phyloP scores from a whole-genome alignment of 1,284 basidiomycete genomes.

The Xanthoconium separans region DNA sequence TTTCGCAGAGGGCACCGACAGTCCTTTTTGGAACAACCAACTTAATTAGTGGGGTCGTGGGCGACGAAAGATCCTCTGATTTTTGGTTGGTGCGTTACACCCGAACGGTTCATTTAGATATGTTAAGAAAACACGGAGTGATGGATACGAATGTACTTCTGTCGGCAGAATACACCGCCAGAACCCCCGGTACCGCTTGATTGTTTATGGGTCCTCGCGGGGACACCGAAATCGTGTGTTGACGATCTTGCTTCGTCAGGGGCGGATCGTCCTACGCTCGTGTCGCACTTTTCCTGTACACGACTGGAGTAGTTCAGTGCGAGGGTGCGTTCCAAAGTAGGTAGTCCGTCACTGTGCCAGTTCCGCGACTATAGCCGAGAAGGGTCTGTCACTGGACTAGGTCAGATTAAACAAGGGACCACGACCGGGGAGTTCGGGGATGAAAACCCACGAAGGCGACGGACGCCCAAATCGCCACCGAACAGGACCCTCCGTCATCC shows the following conservation, averaged over 20 bases:
- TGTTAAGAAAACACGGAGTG: background rate
- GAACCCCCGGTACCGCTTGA: background rate
- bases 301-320: background rate
- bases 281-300: background rate
- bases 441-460: constrained; percentile 14
- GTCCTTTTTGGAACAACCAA: background rate
- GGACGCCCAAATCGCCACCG: constrained; percentile 18
- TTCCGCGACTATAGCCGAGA: constrained; percentile 6
- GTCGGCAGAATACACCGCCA: background rate
- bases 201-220: background rate
- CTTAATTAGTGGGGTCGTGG: background rate
- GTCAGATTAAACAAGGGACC: constrained; percentile 1
- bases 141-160: background rate
- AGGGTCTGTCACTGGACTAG: background rate
- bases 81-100: background rate
- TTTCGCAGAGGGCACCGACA: background rate
- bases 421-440: constrained; percentile 15
- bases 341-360: background rate
- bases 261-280: constrained; percentile 16
- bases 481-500: constrained; percentile 9
- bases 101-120: background rate
- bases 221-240: background rate
- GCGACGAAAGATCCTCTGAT: background rate
- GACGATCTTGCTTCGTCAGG: constrained; percentile 17
- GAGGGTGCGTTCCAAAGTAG: background rate